phyloP scores from a whole-genome alignment of 2,329 filamentous ascomycete genomes.

The Calonectria pseudoreteaudii region DNA sequence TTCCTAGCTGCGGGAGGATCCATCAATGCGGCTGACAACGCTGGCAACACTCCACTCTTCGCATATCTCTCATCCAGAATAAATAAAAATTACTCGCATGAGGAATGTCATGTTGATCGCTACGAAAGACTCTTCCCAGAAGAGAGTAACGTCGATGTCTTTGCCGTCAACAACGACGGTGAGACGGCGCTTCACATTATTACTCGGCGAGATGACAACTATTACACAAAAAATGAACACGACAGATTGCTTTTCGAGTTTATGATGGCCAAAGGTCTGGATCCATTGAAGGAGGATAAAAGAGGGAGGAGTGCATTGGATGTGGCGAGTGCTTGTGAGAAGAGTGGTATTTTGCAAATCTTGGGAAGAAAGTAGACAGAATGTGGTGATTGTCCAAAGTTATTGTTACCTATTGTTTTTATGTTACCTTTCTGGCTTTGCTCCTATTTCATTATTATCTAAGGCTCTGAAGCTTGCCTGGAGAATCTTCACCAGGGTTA shows the following conservation, averaged over 20 bases:
- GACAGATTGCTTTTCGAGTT: slow-evolving; percentile 32
- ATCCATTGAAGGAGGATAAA: slow-evolving; percentile 36
- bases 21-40: slow-evolving; percentile 27
- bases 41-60: slow-evolving; percentile 32
- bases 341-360: slow-evolving; percentile 28
- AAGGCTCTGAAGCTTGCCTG: too few species aligned
- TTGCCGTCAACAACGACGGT: slow-evolving; percentile 23
- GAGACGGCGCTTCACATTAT: slow-evolving; percentile 36
- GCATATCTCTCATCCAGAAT: slow-evolving; percentile 12
- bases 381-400: too few species aligned
- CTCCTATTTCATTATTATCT: too few species aligned
- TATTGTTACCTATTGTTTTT: too few species aligned
- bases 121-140: slow-evolving; percentile 30
- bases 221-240: background rate
- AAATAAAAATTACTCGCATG: accelerated
- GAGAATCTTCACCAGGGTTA: too few species aligned
- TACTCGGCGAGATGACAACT: background rate
- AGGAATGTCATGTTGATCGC: slow-evolving; percentile 26
- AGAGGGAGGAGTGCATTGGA: slow-evolving; percentile 38
- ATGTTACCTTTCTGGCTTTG: too few species aligned
- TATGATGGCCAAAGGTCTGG: slow-evolving; percentile 31
- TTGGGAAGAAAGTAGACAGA: slow-evolving; percentile 24
- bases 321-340: slow-evolving; percentile 37
- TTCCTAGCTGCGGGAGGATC: slow-evolving; percentile 20
- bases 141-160: slow-evolving; percentile 27